A percentile compares a stretch with the other conserved stretches of the same genome.
These are phyloP conservation scores for Leccinum sublutescens DNA, from an alignment of 768 basidiomycete species.

Conservation along the genomic window DNA sequence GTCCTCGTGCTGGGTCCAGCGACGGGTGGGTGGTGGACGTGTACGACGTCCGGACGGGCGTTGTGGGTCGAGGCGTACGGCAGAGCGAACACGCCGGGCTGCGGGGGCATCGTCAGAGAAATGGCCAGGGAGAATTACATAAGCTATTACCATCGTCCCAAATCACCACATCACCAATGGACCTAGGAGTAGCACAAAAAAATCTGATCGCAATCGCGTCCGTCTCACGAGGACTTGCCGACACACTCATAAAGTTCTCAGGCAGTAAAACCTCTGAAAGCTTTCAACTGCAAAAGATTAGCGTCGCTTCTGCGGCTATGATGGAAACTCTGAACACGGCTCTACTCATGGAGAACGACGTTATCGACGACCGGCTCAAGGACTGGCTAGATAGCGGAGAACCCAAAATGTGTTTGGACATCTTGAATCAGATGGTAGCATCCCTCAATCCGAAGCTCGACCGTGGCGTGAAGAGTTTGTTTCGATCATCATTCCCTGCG, in stretches of 20 bases:
- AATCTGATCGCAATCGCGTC: conserved; percentile 2
- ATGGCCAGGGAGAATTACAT: not conserved
- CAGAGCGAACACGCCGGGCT: conserved; percentile 65
- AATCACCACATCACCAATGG: no score
- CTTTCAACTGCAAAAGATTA: conserved; percentile 2
- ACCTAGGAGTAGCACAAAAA: no score
- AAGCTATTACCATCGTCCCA: no score
- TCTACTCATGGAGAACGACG: not conserved
- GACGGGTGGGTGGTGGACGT: conserved; percentile 37
- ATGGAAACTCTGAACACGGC: conserved; percentile 8
- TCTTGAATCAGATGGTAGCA: conserved; percentile 11
- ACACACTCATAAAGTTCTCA: not conserved
- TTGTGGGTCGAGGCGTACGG: conserved; percentile 35
- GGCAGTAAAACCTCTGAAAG: conserved; percentile 1
- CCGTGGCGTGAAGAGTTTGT: not conserved
- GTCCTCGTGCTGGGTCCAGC: no score
- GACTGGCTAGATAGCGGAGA: conserved; percentile 12
- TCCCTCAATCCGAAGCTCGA: not conserved
- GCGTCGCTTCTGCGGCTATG: conserved; percentile 3
- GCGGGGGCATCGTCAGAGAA: conserved; percentile 55
- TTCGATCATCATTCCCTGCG: not conserved
- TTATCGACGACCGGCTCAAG: conserved; percentile 5
- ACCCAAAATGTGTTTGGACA: conserved; percentile 1
- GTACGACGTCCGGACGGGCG: conserved; percentile 36
- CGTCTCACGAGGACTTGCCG: conserved; percentile 1